These are phyloP conservation scores for Drechslerella dactyloides DNA, from an alignment of 2,329 filamentous ascomycete species.

Conservation along the genomic window DNA sequence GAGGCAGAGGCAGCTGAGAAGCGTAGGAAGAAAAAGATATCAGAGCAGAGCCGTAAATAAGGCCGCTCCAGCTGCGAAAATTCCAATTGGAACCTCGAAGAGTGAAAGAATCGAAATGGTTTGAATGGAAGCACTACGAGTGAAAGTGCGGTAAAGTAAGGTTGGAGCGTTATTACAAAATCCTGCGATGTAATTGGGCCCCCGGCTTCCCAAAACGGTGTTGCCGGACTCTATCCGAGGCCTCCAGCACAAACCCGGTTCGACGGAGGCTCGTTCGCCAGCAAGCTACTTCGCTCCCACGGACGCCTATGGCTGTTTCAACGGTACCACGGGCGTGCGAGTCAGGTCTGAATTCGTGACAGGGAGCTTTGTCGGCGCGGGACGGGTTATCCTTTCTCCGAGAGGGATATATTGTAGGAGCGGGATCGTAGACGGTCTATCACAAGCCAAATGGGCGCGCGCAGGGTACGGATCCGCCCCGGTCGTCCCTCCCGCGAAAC, in stretches of 20 bases:
- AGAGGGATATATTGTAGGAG: not conserved
- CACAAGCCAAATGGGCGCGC: not conserved
- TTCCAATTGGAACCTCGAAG: constrained; percentile 9
- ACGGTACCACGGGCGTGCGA: not conserved
- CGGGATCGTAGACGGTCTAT: not conserved
- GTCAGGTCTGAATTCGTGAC: not conserved
- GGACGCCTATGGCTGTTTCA: not conserved
- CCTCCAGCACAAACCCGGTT: constrained; percentile 37
- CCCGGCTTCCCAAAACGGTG: constrained; percentile 41
- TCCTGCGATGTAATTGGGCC: constrained; percentile 50
- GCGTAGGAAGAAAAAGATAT: constrained; percentile 53
- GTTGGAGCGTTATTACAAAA: constrained; percentile 50
- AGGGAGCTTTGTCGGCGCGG: not conserved
- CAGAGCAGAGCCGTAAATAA: constrained; percentile 18
- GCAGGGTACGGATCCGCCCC: not conserved
- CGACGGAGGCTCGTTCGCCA: constrained; percentile 19
- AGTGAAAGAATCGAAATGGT: constrained; percentile 17
- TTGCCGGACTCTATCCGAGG: constrained; percentile 51
- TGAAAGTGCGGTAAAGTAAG: constrained; percentile 32
- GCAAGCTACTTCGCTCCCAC: not conserved
- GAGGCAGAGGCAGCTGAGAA: constrained; percentile 27
- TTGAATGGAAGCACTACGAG: constrained; percentile 12
- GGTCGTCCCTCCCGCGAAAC: not conserved
- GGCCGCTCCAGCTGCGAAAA: constrained; percentile 7
- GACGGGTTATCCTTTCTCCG: constrained; percentile 8